Base-by-base conservation (phyloP, 2,329 filamentous ascomycete genomes). In the Sporothrix sp. region DNA sequence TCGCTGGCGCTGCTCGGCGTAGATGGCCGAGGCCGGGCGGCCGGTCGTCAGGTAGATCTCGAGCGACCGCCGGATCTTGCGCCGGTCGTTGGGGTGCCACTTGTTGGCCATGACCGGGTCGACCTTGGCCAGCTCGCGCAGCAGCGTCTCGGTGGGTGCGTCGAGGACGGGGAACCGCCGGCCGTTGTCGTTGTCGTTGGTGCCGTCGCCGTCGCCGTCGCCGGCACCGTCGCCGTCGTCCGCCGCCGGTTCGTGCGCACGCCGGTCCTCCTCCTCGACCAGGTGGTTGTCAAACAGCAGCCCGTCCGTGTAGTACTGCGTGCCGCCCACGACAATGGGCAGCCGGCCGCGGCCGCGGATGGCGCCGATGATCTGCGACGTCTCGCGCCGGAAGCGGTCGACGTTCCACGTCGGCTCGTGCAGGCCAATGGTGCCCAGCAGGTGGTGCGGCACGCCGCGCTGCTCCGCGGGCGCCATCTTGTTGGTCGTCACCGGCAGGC, bases 401-500 rank as follows among this genome's bases (percentile, higher is more conserved):
- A 96, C 85, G 4, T 81, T 82, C 90, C 91, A 97, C 0, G 90
- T 82, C 57, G 85, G 81, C 55, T 91, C 80, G 33, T 85, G 75
- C 2, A 93, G 70, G 6, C 78, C 74, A 50, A 97, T 83, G 56
- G 82, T 83, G 47, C 86, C 87, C 21, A 98, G 76, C 3, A 98
- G 71, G 65, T 98, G 91, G 63, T 98, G 93, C 4, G 85, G 84
- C 10, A 98, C 74, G 9, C 84, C 87, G 54, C 84, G 78, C 60
- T 82, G 82, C 64, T 97, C 91, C 18, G 81, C 74, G 1, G 63
- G 48, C 0, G 86, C 79, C 52, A 97, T 85, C 64, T 97, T 95
- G 66, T 98, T 98, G 23, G 93, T 98, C 59, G 97, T 91, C 56
- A 97, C 84, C 5, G 93, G 89, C 38, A 98, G 71, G 3, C 93